Base-by-base conservation (phyloP, 306 rosid species). In the Cucurbita argyrosperma region DNA sequence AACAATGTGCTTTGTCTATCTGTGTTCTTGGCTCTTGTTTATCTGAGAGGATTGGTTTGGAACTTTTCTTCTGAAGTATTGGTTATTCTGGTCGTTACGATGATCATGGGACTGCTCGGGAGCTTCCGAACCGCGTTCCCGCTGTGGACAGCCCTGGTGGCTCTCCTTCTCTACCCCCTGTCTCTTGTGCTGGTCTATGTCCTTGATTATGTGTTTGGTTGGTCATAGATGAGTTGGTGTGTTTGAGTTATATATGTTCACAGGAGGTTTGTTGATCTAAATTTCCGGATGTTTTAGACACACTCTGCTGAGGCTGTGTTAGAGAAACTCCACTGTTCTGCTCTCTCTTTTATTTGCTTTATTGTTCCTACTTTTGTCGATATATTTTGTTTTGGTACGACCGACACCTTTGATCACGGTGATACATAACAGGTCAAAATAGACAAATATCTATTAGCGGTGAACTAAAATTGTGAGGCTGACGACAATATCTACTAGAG, bases 1-100 rank as follows among this genome's bases (percentile, higher is more conserved):
- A 95, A 89, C 61, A 95, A 95, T 56, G 88, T 91, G 40, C 92
- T 95, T n/a, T 95, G 92, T 82, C 87, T 91, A 38, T 88, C 97
- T 1, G 99, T 95, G 5, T 91, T 91, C 86, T 84, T 95, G 81
- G 97, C 96, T 52, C 86, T 91, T 8, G 97, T 95, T 14, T 95
- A 95, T 55, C 39, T 11, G 14, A 81, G 96, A 76, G 99, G 85
- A 72, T 81, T 91, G 84, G 82, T 90, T 60, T 95, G 99, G 99
- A 84, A 95, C 79, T 95, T 95, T 85, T 88, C 97, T 12, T 80
- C 96, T 0, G 97, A 89, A 84, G 97, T 95, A 62, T 57, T 95
- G 74, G 92, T 95, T 39, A 95, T 95, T 76, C 77, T 95, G 12
- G 50, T 95, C 0, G 97, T 91, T 35, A 88, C 96, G 79, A 0